Conservation (phyloP, 2,329 filamentous ascomycete genomes). For the Fusarium illudens region DNA sequence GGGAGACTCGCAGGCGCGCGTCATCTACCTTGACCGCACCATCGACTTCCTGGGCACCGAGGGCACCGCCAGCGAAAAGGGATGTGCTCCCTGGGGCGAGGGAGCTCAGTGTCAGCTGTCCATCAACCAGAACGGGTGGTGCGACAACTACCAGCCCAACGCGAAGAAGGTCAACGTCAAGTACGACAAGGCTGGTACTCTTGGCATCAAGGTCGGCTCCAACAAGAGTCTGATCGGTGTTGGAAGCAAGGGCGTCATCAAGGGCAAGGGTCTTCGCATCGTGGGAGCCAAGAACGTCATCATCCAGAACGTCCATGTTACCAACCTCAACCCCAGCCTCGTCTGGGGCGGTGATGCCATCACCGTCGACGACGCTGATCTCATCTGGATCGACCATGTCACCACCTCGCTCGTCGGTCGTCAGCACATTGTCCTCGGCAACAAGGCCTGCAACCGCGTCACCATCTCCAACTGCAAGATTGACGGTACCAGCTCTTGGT, state of each 20-base stretch:
- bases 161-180: slow-evolving; percentile 56
- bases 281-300: slow-evolving; percentile 63
- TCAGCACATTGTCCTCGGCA: slow-evolving; percentile 68
- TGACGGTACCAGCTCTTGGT: slow-evolving; percentile 62
- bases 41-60: slow-evolving; percentile 65
- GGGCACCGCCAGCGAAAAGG: slow-evolving; percentile 60
- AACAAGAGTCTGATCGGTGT: slow-evolving; percentile 67
- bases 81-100: slow-evolving; percentile 68
- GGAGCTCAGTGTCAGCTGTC: slow-evolving; percentile 63
- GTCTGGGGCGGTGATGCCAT: slow-evolving; percentile 69
- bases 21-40: slow-evolving; percentile 66
- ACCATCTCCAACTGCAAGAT: slow-evolving; percentile 69
- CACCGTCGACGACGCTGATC: slow-evolving; percentile 57
- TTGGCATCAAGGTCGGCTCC: slow-evolving; percentile 61
- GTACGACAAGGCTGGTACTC: slow-evolving; percentile 61
- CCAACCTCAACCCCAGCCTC: slow-evolving; percentile 64
- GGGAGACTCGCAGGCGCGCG: slow-evolving; percentile 59
- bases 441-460: slow-evolving; percentile 60
- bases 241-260: slow-evolving; percentile 62
- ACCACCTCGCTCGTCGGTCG: slow-evolving; percentile 66
- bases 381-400: slow-evolving; percentile 62
- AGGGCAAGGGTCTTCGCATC: slow-evolving; percentile 64
- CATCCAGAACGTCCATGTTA: slow-evolving; percentile 66
- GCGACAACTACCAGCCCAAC: slow-evolving; percentile 63
- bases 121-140: slow-evolving; percentile 68